Percentiles rank a stretch among this genome's conserved stretches.
phyloP scores from a whole-genome alignment of 768 basidiomycete species.

The Hericium rajendrae region DNA sequence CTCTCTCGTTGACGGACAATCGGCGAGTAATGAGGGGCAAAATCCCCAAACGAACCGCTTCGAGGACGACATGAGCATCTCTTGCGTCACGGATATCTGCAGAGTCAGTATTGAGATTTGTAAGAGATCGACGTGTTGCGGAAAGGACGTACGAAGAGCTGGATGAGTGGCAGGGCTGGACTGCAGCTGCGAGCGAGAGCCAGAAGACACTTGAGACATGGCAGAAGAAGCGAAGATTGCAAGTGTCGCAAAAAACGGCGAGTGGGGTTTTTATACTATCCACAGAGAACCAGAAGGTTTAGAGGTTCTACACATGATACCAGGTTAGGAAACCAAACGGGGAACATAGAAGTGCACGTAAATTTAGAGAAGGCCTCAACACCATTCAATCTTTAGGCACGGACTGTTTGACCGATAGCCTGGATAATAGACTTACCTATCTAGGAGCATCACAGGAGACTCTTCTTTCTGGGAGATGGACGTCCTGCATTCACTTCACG shows the following conservation, averaged over 20 bases:
- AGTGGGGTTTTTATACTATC: conserved; percentile 11
- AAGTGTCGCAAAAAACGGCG: conserved; percentile 1
- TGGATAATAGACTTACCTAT: conserved; percentile 5
- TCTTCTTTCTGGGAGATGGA: neutral
- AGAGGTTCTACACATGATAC: neutral
- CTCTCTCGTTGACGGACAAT: conserved; percentile 59
- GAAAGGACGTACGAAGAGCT: neutral
- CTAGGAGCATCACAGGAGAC: conserved; percentile 6
- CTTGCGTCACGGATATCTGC: conserved; percentile 71
- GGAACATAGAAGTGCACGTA: neutral
- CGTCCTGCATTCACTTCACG: conserved; percentile 5
- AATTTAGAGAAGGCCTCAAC: conserved; percentile 8
- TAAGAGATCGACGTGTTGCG: neutral
- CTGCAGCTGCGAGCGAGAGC: neutral
- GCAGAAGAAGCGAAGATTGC: neutral
- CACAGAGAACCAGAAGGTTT: conserved; percentile 7
- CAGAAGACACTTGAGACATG: conserved; percentile 8
- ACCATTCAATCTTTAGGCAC: conserved; percentile 11
- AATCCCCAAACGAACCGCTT: conserved; percentile 63
- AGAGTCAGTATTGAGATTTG: neutral
- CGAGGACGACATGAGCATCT: conserved; percentile 67
- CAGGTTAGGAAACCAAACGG: conserved; percentile 7
- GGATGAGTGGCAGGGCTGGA: neutral
- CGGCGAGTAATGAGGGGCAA: conserved; percentile 65
- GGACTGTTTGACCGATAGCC: conserved; percentile 10